Evolutionary conservation across 1,284 basidiomycete genomes (phyloP), one percentile per base, ranked within the genome.

Genomic region (Sporisorium exsertum): DNA sequence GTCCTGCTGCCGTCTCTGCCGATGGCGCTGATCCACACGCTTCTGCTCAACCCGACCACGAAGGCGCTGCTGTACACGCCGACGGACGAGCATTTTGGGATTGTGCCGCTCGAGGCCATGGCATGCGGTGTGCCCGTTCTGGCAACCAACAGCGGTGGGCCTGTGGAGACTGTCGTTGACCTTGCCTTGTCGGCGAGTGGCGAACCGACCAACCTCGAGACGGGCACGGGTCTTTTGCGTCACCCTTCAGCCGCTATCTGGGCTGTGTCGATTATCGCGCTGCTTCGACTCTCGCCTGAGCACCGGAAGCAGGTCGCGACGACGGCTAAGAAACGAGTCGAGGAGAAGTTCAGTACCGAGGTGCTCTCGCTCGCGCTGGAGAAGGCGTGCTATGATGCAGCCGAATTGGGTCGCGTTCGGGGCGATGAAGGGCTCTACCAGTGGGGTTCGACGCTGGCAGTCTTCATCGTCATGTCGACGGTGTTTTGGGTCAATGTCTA

Each of bases 71-170:
- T 98, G 4, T 99, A 99, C 86, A 99, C 97, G 0, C 96, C 97
- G 0, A 88, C 90, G 2, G 95, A 97, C 85, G 96, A 99, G 84
- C 96, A 99, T 86, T 97, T 99, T 84, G 96, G 96, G 2, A 98
- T 99, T 78, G 95, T 93, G 0, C 96, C 96, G 0, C 90, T 98
- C 6, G 97, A 99, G 86, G 95, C 91, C 0, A 97, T 98, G 94
- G 90, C 91, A 2, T 95, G 92, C 70, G 93, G 94, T 1, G 85
- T 98, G 0, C 94, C 95, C 0, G 93, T 99, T 0, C 86, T 99
- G 7, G 95, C 95, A 0, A 93, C 92, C 78, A 88, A 95, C 85
- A 92, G 90, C 56, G 96, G 97, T 35, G 96, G 96, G 0, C 96
- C 97, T 1, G 92, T 91, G 0, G 96, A 99, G 87, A 96, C 92